phyloP scores from a whole-genome alignment of 352 stramenopile species.

The Phytophthora ohioensis region DNA sequence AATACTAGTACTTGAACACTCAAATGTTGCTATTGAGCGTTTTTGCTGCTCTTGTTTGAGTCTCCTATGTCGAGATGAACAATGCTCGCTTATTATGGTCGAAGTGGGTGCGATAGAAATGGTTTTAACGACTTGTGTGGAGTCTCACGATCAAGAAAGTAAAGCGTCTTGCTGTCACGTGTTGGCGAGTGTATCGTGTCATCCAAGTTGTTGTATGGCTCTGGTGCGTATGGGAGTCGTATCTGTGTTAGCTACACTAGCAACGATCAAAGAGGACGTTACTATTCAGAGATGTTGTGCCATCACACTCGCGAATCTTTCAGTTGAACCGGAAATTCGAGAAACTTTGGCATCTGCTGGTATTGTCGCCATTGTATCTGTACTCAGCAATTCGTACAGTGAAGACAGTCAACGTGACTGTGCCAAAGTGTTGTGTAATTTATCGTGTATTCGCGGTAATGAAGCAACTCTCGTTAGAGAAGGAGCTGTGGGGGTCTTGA shows the following conservation, averaged over 20 bases:
- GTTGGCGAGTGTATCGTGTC: conserved; percentile 76
- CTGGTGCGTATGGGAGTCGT: conserved; percentile 65
- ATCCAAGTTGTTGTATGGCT: conserved; percentile 63
- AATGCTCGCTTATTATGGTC: conserved; percentile 63
- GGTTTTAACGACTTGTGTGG: conserved; percentile 66
- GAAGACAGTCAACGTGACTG: conserved; percentile 84
- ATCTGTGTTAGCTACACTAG: conserved; percentile 62
- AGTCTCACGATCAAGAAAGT: conserved; percentile 67
- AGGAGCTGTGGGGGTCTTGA: conserved; percentile 68
- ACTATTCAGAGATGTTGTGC: conserved; percentile 74
- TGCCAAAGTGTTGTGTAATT: conserved; percentile 75
- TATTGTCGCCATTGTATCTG: conserved; percentile 59
- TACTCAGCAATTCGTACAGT: conserved; percentile 85
- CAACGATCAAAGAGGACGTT: conserved; percentile 57
- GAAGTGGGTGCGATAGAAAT: conserved; percentile 61
- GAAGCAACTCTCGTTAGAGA: conserved; percentile 64
- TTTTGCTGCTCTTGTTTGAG: conserved; percentile 80
- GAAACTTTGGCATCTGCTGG: conserved; percentile 54
- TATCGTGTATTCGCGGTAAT: conserved; percentile 61
- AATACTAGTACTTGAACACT: conserved; percentile 60
- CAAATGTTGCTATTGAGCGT: conserved; percentile 67
- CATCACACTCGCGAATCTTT: conserved; percentile 75
- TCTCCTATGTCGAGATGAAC: conserved; percentile 74
- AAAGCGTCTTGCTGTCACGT: conserved; percentile 83
- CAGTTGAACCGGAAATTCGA: conserved; percentile 58